Base-by-base conservation (phyloP, 2,329 filamentous ascomycete species). In the Penicillium sp. region DNA sequence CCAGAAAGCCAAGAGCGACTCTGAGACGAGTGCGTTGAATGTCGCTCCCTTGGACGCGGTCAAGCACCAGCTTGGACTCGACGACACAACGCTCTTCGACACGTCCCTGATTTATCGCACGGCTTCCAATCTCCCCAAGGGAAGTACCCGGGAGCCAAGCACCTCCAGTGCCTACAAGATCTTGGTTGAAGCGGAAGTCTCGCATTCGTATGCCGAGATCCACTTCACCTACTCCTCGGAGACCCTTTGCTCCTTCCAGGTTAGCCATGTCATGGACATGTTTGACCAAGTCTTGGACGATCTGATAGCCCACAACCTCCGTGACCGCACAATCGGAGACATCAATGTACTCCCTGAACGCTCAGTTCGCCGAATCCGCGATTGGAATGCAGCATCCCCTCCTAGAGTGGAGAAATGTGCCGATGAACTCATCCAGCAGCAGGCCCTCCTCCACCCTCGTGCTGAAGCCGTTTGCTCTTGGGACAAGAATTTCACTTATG, bases 191-290 rank as follows among this genome's bases (percentile, higher is more conserved):
- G 67, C 69, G 2, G 62, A 64, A n/a, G 61, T 68, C 7, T 67
- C 65, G 16, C 55, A 60, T 10, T 53, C 61, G 8, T 60, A 61
- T 6, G 81, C 81, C 3, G 72, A 86, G 22, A 67, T 74, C 2
- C 79, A 84, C 51, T 76, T 88, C 22, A 79, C 79, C 34, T 72
- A 75, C 4, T 77, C 83, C n/a, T 77, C 79, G 0, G 75, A 78
- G 40, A 72, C 79, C 22, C 75, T 88, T 24, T 79, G 81, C 45
- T 54, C 61, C 4, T 58, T 55, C 24, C 66, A 73, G 26, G 64
- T 68, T 4, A 61, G 63, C 8, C 67, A 70, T 56, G 58, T 75
- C 18, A 65, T 72, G 42, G 66, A 69, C 43, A 66, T 69, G 13
- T 76, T 74, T 22, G 63, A 69, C 22, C 66, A 72, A 24, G 63